These are phyloP conservation scores for Crithidia sp. DNA, from an alignment of 208 protist genomes.

Conservation along the genomic window DNA sequence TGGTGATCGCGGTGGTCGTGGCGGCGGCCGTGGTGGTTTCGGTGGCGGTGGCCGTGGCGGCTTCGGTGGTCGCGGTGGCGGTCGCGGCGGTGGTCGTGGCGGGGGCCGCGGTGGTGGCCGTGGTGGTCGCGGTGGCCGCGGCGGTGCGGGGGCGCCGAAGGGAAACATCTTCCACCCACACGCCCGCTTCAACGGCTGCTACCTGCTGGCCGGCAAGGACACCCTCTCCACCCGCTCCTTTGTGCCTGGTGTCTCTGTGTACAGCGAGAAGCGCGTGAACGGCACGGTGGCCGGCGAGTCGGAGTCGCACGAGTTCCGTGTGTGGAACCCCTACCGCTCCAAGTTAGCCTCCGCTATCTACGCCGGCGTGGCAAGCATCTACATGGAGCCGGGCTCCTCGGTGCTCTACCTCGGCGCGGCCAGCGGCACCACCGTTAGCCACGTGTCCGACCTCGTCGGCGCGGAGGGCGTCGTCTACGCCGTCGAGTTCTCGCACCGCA, in stretches of 20 bases:
- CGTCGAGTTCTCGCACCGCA: constrained; percentile 99
- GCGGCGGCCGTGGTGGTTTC: constrained; percentile 39
- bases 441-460: constrained; percentile 99
- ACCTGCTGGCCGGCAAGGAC: constrained; percentile 98
- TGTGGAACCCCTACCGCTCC: constrained; percentile 99
- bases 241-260: constrained; percentile 98
- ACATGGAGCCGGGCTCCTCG: constrained; percentile 98
- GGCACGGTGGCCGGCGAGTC: constrained; percentile 72
- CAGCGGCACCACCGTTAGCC: constrained; percentile 99
- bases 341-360: constrained; percentile 99
- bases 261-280: constrained; percentile 99
- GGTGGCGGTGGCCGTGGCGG: constrained; percentile 51
- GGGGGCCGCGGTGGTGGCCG: constrained; percentile 62
- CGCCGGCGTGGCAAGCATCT: constrained; percentile 98
- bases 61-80: constrained; percentile 50
- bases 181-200: constrained; percentile 96
- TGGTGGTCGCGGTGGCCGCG: constrained; percentile 56
- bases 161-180: constrained; percentile 97
- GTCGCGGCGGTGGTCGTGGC: constrained; percentile 58
- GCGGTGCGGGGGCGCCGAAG: constrained; percentile 58
- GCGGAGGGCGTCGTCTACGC: constrained; percentile 99
- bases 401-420: constrained; percentile 99
- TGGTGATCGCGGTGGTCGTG: constrained; percentile 46
- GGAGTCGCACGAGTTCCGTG: constrained; percentile 98
- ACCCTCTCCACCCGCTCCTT: constrained; percentile 97